Evolutionary conservation across 2,329 filamentous ascomycete species (phyloP).

Genomic region (Aspergillus glaucus): DNA sequence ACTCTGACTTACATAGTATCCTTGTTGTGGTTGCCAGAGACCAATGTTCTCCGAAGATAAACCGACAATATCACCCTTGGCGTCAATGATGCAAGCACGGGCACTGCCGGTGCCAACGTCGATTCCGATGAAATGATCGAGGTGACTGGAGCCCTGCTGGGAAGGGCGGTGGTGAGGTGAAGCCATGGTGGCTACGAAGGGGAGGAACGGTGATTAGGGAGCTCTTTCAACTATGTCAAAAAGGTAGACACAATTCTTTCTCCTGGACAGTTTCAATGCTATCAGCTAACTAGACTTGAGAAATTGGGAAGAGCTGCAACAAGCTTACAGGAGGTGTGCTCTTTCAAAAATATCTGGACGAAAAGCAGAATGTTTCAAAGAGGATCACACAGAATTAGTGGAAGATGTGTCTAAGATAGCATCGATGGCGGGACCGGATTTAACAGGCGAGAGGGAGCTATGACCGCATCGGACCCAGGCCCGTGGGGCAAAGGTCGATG

Average conservation of each 20-base stretch:
- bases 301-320: neutral
- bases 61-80: constrained; percentile 75
- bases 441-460: neutral
- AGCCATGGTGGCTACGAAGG: constrained; percentile 18
- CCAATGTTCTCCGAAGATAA: constrained; percentile 70
- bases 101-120: constrained; percentile 96
- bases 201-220: neutral
- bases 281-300: neutral
- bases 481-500: constrained; percentile 3
- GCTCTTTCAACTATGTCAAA: neutral
- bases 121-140: constrained; percentile 70
- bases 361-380: no score
- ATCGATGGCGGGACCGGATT: no score
- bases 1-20: constrained; percentile 60
- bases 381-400: neutral
- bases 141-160: constrained; percentile 38
- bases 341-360: no score
- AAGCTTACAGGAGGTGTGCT: no score
- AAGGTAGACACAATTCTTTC: neutral
- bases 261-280: neutral
- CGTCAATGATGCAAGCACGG: constrained; percentile 90
- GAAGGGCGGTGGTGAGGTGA: constrained; percentile 29
- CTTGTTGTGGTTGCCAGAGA: constrained; percentile 70
- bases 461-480: constrained; percentile 2
- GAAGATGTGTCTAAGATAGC: neutral